A percentile compares a stretch with the other conserved stretches of the same genome.
phyloP scores from a whole-genome alignment of 73 alveolate genomes.

The Paraurostyla sp. region DNA sequence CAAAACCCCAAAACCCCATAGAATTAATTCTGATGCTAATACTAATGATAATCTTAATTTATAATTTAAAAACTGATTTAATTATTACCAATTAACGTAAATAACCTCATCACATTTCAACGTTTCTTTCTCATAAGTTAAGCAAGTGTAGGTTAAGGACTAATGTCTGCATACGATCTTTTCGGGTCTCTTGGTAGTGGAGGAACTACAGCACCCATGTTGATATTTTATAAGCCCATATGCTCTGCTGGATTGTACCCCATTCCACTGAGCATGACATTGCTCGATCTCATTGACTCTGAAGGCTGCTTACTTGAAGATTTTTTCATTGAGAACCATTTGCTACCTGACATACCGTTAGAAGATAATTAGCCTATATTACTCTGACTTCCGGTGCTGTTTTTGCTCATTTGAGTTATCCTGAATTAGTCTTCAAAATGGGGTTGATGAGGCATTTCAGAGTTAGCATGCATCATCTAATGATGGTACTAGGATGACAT shows the following conservation, averaged over 20 bases:
- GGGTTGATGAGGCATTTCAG: neutral
- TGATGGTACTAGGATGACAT: neutral
- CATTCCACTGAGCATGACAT: slow-evolving; percentile 12
- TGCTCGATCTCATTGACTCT: neutral
- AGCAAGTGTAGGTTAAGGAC: slow-evolving; percentile 51
- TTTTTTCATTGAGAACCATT: slow-evolving; percentile 1
- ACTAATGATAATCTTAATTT: too few relatives aligned
- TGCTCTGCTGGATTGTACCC: too few relatives aligned
- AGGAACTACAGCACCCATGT: slow-evolving; percentile 49
- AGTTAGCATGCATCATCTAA: neutral
- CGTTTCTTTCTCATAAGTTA: slow-evolving; percentile 37
- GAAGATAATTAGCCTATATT: neutral
- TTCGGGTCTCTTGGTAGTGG: slow-evolving; percentile 28
- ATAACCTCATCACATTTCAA: neutral
- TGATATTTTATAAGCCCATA: neutral
- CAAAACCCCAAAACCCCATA: too few relatives aligned
- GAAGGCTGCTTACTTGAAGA: neutral
- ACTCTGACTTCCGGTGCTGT: neutral
- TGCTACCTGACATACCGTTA: neutral
- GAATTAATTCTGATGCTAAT: too few relatives aligned
- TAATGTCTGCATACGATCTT: slow-evolving; percentile 22
- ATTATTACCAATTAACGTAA: too few relatives aligned
- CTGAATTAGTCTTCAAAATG: neutral
- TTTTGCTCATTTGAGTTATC: slow-evolving; percentile 34
- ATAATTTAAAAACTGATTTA: too few relatives aligned